Conservation (phyloP, 2,329 filamentous ascomycete species). For the Claviceps sorghi region DNA sequence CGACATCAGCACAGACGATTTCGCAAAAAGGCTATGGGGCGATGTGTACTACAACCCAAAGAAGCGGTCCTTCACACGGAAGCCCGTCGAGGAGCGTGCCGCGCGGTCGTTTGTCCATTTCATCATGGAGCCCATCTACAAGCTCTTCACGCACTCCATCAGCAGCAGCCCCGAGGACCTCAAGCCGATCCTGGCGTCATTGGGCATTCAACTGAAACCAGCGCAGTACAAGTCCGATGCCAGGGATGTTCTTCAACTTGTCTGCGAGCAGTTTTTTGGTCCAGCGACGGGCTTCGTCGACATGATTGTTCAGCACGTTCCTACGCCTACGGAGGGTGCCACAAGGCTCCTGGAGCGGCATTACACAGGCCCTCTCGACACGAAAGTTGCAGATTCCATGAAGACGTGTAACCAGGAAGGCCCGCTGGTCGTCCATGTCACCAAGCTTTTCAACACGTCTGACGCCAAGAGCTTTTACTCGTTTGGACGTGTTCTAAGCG, state of each 20-base stretch:
- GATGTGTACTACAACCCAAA: slow-evolving; percentile 91
- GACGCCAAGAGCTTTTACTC: slow-evolving; percentile 88
- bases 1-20: slow-evolving; percentile 67
- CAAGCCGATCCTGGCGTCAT: slow-evolving; percentile 57
- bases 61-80: slow-evolving; percentile 84
- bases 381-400: slow-evolving; percentile 68
- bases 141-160: slow-evolving; percentile 88
- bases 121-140: slow-evolving; percentile 92
- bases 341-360: slow-evolving; percentile 66
- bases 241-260: slow-evolving; percentile 71
- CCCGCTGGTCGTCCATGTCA: slow-evolving; percentile 78
- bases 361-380: slow-evolving; percentile 82
- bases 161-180: slow-evolving; percentile 79
- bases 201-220: slow-evolving; percentile 80
- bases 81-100: slow-evolving; percentile 63
- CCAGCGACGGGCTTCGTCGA: slow-evolving; percentile 82
- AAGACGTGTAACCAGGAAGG: slow-evolving; percentile 73
- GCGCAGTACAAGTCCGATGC: slow-evolving; percentile 85
- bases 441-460: slow-evolving; percentile 79
- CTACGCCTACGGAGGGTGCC: slow-evolving; percentile 69
- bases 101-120: slow-evolving; percentile 89
- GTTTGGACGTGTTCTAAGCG: slow-evolving; percentile 84
- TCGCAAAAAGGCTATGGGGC: slow-evolving; percentile 79
- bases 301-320: slow-evolving; percentile 82
- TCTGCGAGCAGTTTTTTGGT: slow-evolving; percentile 93